phyloP scores from a whole-genome alignment of 1,284 basidiomycete genomes.

The Tausonia pullulans region DNA sequence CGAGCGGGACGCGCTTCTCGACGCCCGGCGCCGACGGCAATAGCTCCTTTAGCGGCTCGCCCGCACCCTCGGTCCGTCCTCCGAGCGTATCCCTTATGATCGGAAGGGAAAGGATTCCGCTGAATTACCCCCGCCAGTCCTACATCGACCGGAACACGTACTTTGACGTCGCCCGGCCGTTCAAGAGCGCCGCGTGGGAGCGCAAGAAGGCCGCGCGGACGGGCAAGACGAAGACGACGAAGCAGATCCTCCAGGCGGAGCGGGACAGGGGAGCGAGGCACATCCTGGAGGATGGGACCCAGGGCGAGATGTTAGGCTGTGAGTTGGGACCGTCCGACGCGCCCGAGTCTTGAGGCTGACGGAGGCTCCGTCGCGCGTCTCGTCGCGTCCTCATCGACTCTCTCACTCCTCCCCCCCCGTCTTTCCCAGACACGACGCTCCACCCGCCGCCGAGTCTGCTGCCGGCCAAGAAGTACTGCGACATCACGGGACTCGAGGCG shows the following conservation, averaged over 20 bases:
- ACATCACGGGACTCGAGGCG: constrained; percentile 40
- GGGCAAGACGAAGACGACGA: constrained; percentile 28
- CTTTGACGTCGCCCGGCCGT: constrained; percentile 27
- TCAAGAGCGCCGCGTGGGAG: constrained; percentile 24
- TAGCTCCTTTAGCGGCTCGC: too few species aligned
- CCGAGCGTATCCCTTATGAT: too few species aligned
- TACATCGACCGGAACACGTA: too few species aligned
- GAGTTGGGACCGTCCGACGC: constrained; percentile 17
- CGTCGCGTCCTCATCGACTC: constrained; percentile 23
- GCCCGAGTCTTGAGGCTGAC: background rate
- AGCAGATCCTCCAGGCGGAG: constrained; percentile 34
- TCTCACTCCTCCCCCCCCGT: constrained; percentile 33
- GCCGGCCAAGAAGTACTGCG: constrained; percentile 40
- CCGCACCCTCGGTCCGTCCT: too few species aligned
- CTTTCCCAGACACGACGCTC: constrained; percentile 30
- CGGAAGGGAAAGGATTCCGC: too few species aligned
- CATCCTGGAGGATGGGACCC: constrained; percentile 9
- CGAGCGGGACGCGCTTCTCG: too few species aligned
- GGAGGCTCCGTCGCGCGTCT: background rate
- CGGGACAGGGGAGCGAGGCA: constrained; percentile 23
- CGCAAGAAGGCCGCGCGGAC: constrained; percentile 21
- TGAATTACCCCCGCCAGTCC: too few species aligned
- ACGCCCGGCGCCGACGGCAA: too few species aligned
- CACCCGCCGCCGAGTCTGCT: constrained; percentile 35
- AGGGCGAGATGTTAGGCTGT: constrained; percentile 34